Percentiles rank a stretch among this genome's conserved stretches.
These are phyloP conservation scores for Thelonectria discophora DNA, from an alignment of 2,329 filamentous ascomycete genomes.

Conservation along the genomic window DNA sequence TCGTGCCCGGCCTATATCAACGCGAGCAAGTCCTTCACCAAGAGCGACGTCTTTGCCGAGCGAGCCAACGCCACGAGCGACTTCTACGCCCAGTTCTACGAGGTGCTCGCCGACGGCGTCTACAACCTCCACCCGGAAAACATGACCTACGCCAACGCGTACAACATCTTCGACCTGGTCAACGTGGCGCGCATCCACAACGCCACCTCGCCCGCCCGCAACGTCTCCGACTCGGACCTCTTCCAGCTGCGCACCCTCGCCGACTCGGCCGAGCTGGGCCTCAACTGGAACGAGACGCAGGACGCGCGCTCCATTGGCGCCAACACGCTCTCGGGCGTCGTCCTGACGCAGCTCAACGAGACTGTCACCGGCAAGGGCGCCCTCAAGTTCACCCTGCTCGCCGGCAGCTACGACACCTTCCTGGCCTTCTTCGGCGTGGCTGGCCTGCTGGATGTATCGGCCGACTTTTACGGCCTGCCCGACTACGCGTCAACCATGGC, in stretches of 20 bases:
- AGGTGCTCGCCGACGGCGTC: constrained; percentile 42
- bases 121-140: constrained; percentile 45
- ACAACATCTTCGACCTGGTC: constrained; percentile 49
- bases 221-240: constrained; percentile 46
- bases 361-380: constrained; percentile 43
- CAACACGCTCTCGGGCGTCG: constrained; percentile 43
- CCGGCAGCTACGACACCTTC: constrained; percentile 49
- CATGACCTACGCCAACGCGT: constrained; percentile 48
- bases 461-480: constrained; percentile 46
- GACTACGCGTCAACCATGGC: constrained; percentile 49
- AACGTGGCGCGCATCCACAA: constrained; percentile 49
- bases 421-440: constrained; percentile 48
- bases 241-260: constrained; percentile 46
- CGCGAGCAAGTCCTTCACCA: constrained; percentile 40
- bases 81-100: constrained; percentile 46
- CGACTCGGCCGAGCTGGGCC: constrained; percentile 45
- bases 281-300: constrained; percentile 45
- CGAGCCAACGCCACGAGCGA: constrained; percentile 41
- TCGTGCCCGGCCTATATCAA: constrained; percentile 43
- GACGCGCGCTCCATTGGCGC: constrained; percentile 44
- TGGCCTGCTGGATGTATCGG: constrained; percentile 39
- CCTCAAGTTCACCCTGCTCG: constrained; percentile 47
- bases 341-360: constrained; percentile 45
- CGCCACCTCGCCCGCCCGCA: constrained; percentile 41
- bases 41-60: constrained; percentile 41